phyloP scores from a whole-genome alignment of 2,329 filamentous ascomycete genomes.

The Leptographium lundbergii region DNA sequence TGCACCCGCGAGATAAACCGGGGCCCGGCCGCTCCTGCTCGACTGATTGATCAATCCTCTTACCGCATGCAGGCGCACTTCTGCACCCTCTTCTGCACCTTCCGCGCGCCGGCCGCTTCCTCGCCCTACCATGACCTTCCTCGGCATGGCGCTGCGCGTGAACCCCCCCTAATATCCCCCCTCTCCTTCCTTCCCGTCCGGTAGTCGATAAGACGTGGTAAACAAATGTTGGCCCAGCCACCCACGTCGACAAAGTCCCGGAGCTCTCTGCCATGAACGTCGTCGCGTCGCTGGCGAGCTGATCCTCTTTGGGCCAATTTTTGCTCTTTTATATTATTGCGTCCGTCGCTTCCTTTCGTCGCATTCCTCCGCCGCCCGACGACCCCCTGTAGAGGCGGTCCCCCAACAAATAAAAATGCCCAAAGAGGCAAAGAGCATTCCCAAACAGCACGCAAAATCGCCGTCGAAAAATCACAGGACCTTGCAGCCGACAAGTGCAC shows the following conservation, averaged over 20 bases:
- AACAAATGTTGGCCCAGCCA: neutral
- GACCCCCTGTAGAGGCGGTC: neutral
- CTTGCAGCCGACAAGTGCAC: neutral
- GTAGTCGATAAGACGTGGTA: neutral
- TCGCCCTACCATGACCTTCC: neutral
- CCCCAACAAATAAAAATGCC: neutral
- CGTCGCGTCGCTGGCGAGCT: neutral
- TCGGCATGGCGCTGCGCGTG: conserved; percentile 1
- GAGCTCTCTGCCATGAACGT: neutral
- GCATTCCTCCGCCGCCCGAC: neutral
- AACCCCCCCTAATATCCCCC: neutral
- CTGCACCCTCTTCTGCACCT: neutral
- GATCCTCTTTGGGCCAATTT: neutral
- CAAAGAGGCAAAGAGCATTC: neutral
- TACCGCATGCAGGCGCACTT: conserved; percentile 7
- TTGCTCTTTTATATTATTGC: neutral
- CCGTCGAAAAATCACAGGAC: neutral
- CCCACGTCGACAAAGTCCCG: neutral
- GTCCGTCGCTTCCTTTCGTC: neutral
- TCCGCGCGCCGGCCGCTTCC: neutral
- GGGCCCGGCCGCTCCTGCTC: neutral
- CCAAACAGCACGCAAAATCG: neutral
- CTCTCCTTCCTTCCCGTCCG: neutral
- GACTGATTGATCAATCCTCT: neutral
- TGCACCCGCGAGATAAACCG: neutral